phyloP scores from a whole-genome alignment of 2,329 filamentous ascomycete species.

The Talaromyces sp. region DNA sequence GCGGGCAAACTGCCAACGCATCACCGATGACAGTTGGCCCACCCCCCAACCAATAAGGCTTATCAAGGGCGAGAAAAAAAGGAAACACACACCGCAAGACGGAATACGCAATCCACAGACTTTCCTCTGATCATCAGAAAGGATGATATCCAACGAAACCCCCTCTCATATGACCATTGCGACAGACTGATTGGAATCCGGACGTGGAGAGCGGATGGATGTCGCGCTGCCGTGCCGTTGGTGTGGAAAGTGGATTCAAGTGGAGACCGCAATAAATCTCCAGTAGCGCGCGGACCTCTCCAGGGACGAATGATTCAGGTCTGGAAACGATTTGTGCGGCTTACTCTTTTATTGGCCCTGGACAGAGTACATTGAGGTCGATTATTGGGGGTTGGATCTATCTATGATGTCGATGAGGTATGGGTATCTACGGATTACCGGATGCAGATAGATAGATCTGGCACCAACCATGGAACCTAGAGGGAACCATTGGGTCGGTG shows the following conservation, averaged over 20 bases:
- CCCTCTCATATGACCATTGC: no score
- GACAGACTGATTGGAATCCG: neutral
- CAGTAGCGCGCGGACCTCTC: slow-evolving; percentile 5
- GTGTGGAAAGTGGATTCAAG: slow-evolving; percentile 4
- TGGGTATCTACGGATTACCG: no score
- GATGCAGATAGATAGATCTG: slow-evolving; percentile 17
- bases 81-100: neutral
- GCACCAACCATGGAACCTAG: neutral
- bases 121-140: no score
- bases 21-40: slow-evolving; percentile 22
- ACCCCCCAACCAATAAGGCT: slow-evolving; percentile 14
- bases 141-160: no score
- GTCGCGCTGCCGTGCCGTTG: slow-evolving; percentile 10
- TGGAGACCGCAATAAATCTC: neutral
- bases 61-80: neutral
- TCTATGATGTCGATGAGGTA: no score
- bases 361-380: no score
- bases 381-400: no score
- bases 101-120: neutral
- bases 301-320: neutral
- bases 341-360: no score
- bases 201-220: neutral
- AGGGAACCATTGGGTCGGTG: slow-evolving; percentile 11
- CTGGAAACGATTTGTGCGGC: no score
- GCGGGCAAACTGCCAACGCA: slow-evolving; percentile 17